Evolutionary conservation across 1,284 basidiomycete genomes (phyloP).

Genomic region (Kwoniella shivajii): DNA sequence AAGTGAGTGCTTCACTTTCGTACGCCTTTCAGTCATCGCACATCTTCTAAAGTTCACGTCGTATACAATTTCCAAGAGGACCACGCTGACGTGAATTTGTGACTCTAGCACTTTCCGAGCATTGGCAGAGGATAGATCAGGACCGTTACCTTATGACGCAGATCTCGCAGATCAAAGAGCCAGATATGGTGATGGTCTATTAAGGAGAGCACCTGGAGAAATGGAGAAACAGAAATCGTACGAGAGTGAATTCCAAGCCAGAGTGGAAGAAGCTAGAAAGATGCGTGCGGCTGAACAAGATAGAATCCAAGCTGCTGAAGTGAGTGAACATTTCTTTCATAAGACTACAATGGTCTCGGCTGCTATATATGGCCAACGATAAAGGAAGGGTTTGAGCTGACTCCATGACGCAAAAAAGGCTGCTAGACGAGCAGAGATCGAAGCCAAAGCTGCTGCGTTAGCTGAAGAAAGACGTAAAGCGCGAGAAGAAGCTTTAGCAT

Average conservation of each 20-base stretch:
- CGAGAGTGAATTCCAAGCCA: slow-evolving; percentile 72
- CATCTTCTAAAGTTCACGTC: neutral
- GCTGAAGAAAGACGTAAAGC: slow-evolving; percentile 72
- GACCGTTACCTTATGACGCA: slow-evolving; percentile 74
- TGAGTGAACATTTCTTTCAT: too few relatives aligned
- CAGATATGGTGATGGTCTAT: slow-evolving; percentile 81
- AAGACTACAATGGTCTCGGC: too few relatives aligned
- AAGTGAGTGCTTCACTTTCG: slow-evolving; percentile 59
- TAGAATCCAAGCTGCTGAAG: slow-evolving; percentile 50
- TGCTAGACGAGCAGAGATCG: slow-evolving; percentile 43
- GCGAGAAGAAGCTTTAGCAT: slow-evolving; percentile 71
- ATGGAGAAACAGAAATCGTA: slow-evolving; percentile 70
- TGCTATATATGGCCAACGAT: neutral
- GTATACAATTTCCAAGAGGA: neutral
- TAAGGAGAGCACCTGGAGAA: slow-evolving; percentile 77
- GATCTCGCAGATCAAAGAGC: slow-evolving; percentile 85
- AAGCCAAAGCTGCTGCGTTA: slow-evolving; percentile 68
- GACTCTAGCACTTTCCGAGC: slow-evolving; percentile 78
- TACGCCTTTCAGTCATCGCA: neutral
- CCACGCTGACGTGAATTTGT: too few relatives aligned
- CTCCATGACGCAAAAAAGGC: slow-evolving; percentile 52
- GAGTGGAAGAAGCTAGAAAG: slow-evolving; percentile 68
- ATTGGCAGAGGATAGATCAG: slow-evolving; percentile 70
- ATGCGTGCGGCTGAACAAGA: slow-evolving; percentile 51
- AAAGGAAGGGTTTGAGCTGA: slow-evolving; percentile 50